phyloP scores from a whole-genome alignment of 257 asterid species.

The Gentiana macrophylla region DNA sequence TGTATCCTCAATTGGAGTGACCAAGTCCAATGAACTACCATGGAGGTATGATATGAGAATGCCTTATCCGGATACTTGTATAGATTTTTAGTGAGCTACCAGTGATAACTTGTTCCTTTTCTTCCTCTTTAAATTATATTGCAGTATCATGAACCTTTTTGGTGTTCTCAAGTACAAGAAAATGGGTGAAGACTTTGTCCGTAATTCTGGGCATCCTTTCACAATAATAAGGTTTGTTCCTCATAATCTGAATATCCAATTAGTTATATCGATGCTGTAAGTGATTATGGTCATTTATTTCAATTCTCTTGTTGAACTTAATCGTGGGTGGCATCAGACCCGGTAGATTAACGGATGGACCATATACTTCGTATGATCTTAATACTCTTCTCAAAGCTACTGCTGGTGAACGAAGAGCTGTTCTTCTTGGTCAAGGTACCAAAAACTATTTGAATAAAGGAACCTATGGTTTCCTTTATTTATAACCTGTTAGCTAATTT shows the following conservation, averaged over 20 bases:
- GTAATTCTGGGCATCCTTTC: slow-evolving; percentile 74
- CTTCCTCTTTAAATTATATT: no score
- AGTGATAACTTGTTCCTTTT: no score
- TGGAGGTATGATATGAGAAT: slow-evolving; percentile 54
- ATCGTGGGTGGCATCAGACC: slow-evolving; percentile 31
- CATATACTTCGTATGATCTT: slow-evolving; percentile 91
- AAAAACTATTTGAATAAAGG: not conserved
- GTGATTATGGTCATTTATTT: not conserved
- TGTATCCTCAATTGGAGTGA: slow-evolving; percentile 90
- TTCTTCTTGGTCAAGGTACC: slow-evolving; percentile 78
- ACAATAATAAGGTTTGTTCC: slow-evolving; percentile 65
- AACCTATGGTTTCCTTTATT: no score
- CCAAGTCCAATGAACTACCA: slow-evolving; percentile 77
- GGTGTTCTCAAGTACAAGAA: slow-evolving; percentile 96
- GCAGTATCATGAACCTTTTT: slow-evolving; percentile 84
- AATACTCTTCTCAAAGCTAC: slow-evolving; percentile 90
- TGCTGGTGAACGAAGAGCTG: slow-evolving; percentile 97
- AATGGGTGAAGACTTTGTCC: slow-evolving; percentile 96
- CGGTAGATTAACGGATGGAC: slow-evolving; percentile 93
- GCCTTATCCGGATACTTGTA: no score
- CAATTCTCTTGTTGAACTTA: not conserved
- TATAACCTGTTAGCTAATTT: no score
- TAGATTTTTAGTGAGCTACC: no score
- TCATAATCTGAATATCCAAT: slow-evolving; percentile 5
- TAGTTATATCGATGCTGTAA: not conserved